These are phyloP conservation scores for Mucor sp. DNA, from an alignment of 371 early-diverging fungal species.

Conservation along the genomic window DNA sequence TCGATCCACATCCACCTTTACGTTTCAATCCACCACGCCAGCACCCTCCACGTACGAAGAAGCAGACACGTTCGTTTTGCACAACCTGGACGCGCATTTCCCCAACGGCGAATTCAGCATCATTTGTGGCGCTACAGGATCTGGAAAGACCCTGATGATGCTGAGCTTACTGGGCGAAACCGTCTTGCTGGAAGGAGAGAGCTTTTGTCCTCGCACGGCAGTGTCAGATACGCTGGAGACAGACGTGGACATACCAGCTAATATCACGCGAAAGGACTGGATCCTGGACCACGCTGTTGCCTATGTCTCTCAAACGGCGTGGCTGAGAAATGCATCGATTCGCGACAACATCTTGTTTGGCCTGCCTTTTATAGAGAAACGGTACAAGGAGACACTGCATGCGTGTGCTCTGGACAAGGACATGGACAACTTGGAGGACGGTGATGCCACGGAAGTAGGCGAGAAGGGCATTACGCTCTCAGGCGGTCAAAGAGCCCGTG, in stretches of 20 bases:
- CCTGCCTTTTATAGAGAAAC: slow-evolving; percentile 41
- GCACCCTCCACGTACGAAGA: slow-evolving; percentile 1
- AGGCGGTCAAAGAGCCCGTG: slow-evolving; percentile 84
- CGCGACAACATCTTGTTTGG: slow-evolving; percentile 64
- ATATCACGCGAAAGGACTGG: slow-evolving; percentile 20
- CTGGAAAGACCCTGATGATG: slow-evolving; percentile 81
- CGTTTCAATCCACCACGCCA: background rate
- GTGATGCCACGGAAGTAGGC: slow-evolving; percentile 94
- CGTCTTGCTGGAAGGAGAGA: slow-evolving; percentile 42
- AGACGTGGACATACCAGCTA: slow-evolving; percentile 29
- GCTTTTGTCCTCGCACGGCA: slow-evolving; percentile 45
- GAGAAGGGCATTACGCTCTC: slow-evolving; percentile 81
- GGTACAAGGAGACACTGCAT: slow-evolving; percentile 62
- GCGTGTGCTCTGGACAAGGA: slow-evolving; percentile 60
- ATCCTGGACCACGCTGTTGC: slow-evolving; percentile 23
- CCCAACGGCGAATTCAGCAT: slow-evolving; percentile 67
- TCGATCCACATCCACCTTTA: background rate
- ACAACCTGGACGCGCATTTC: slow-evolving; percentile 52
- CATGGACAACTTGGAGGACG: slow-evolving; percentile 65
- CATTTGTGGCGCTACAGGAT: slow-evolving; percentile 78
- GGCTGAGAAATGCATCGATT: slow-evolving; percentile 86
- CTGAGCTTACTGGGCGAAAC: slow-evolving; percentile 64
- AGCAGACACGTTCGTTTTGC: slow-evolving; percentile 43
- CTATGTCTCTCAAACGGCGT: slow-evolving; percentile 57
- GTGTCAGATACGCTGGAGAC: slow-evolving; percentile 38